Evolutionary conservation across 306 rosid genomes (phyloP), one percentile per base, ranked within the genome.

Genomic region (Acacia crassicarpa): DNA sequence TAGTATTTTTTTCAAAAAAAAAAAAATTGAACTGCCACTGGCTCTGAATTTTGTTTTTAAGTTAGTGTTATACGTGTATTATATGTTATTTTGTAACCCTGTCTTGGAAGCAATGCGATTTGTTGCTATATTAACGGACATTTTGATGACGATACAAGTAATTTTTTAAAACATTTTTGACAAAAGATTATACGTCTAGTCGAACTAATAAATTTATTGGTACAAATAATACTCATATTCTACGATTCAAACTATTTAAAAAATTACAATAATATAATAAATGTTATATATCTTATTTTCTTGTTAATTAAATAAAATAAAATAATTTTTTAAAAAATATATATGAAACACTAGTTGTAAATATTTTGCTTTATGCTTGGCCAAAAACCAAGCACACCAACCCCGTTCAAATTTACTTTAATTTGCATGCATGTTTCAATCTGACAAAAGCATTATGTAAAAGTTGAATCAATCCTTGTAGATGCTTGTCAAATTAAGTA

Each of bases 401-500:
- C 65, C 8, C 16, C 16, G 16, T 33, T 61, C 67, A 61, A 61
- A 59, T 23, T 23, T 61, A 4, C 5, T 25, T 35, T 35, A 5
- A 5, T 38, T 25, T 61, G 35, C 33, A 61, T 40, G 2, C 46
- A 35, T 19, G 17, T 20, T 67, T 73, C 15, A 12, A 25, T 61
- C 27, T 23, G 69, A 54, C 73, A 15, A 9, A 30, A 14, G 33
- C 20, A 44, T 27, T 6, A 56, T 27, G 51, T 75, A 66, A 44
- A 77, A 59, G 80, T 82, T 72, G 74, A 69, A n/a, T 20, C 41
- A 30, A 43, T 30, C 32, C 5, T 48, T 1, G 13, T 12, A 20
- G 46, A n/a, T 45, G 16, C 2, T 41, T 27, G 75, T 73, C 83
- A 67, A 84, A 53, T 49, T 23, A 17, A 53, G 25, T 20, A 53